Conservation (phyloP, 1,284 basidiomycete species). For the Phylloporus sp. region DNA sequence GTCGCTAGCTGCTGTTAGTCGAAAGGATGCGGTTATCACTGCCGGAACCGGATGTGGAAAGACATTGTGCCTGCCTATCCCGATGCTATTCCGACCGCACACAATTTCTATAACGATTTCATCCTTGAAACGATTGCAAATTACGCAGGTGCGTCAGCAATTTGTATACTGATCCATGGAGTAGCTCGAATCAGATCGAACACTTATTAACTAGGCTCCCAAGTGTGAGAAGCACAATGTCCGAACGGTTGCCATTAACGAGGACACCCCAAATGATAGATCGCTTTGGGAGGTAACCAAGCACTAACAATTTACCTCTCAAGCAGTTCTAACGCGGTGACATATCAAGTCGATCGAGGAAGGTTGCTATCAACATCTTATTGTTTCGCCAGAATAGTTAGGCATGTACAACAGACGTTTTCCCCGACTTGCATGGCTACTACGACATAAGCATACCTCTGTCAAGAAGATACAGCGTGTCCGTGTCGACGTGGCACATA, state of each 20-base stretch:
- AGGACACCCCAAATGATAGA: background rate
- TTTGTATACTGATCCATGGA: too few species aligned
- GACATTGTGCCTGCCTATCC: background rate
- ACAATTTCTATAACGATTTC: background rate
- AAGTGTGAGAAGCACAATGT: background rate
- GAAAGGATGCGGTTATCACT: background rate
- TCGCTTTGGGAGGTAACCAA: slow-evolving; percentile 7
- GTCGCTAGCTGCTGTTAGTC: background rate
- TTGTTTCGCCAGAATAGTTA: slow-evolving; percentile 15
- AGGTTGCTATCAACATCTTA: background rate
- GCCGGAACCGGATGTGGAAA: background rate
- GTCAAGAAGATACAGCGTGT: background rate
- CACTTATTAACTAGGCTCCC: background rate
- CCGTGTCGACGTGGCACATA: slow-evolving; percentile 13
- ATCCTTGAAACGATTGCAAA: background rate
- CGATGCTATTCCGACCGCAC: background rate
- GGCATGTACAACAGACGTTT: slow-evolving; percentile 9
- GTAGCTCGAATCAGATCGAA: too few species aligned
- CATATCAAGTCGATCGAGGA: background rate
- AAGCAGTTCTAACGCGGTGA: background rate
- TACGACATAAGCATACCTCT: background rate
- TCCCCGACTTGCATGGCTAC: background rate
- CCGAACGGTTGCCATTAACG: slow-evolving; percentile 6
- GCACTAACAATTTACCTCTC: too few species aligned
- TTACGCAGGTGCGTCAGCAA: background rate